Conservation (phyloP, 2,329 filamentous ascomycete genomes). For the Colletotrichum neosansevieriae region DNA sequence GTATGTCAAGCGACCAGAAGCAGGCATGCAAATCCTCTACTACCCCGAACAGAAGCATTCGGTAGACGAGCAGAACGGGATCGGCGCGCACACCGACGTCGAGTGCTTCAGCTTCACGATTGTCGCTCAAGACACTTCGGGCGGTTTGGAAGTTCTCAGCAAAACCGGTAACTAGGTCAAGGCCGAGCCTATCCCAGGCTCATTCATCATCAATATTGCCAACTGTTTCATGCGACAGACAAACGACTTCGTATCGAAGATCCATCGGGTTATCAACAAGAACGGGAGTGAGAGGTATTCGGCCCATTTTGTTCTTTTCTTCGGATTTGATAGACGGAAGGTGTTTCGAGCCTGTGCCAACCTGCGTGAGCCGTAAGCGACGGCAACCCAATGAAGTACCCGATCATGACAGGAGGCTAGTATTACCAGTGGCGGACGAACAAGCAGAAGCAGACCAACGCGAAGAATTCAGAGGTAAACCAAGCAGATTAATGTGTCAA, state of each 20-base stretch:
- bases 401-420: slow-evolving; percentile 49
- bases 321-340: slow-evolving; percentile 43
- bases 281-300: slow-evolving; percentile 53
- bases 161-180: slow-evolving; percentile 59
- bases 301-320: slow-evolving; percentile 58
- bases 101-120: slow-evolving; percentile 63
- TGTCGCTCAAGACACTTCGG: slow-evolving; percentile 57
- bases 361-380: slow-evolving; percentile 48
- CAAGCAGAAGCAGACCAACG: slow-evolving; percentile 34
- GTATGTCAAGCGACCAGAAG: slow-evolving; percentile 48
- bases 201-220: slow-evolving; percentile 61
- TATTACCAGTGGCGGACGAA: slow-evolving; percentile 51
- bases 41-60: slow-evolving; percentile 52
- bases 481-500: background rate
- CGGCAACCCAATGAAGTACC: slow-evolving; percentile 50
- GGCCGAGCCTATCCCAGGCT: slow-evolving; percentile 55
- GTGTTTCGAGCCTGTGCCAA: slow-evolving; percentile 48
- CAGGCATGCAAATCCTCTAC: slow-evolving; percentile 53
- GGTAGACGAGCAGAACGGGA: slow-evolving; percentile 46
- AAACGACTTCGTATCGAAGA: slow-evolving; percentile 56
- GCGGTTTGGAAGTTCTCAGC: slow-evolving; percentile 60
- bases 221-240: slow-evolving; percentile 57
- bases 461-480: slow-evolving; percentile 7
- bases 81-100: slow-evolving; percentile 62
- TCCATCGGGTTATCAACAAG: slow-evolving; percentile 54